Conservation (phyloP, 495 filamentous ascomycete species). For the Tuber magnatum region DNA sequence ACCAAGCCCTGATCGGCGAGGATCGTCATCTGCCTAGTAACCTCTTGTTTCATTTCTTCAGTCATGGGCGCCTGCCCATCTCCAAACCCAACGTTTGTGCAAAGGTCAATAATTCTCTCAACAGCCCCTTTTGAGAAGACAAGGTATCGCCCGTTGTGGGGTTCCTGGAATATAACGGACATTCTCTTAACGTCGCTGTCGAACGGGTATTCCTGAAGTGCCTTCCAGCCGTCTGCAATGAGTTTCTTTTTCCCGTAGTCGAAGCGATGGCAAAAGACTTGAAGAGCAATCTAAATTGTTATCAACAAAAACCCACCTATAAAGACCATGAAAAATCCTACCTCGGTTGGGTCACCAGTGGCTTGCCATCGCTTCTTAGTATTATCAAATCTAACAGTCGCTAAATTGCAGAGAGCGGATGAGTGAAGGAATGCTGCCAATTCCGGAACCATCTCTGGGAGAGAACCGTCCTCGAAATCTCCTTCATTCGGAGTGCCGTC, state of each 20-base stretch:
- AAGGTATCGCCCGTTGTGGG: slow-evolving; percentile 40
- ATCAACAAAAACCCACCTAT: slow-evolving; percentile 49
- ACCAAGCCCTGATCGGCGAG: slow-evolving; percentile 65
- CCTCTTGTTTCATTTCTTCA: slow-evolving; percentile 52
- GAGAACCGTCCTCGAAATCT: slow-evolving; percentile 26
- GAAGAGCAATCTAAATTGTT: slow-evolving; percentile 56
- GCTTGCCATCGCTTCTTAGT: slow-evolving; percentile 56
- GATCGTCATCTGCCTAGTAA: slow-evolving; percentile 58
- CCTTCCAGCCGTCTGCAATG: slow-evolving; percentile 52
- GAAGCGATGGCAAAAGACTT: slow-evolving; percentile 70
- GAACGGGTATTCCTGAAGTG: slow-evolving; percentile 70
- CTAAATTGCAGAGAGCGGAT: slow-evolving; percentile 72
- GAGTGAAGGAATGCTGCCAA: slow-evolving; percentile 60
- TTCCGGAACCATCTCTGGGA: slow-evolving; percentile 43
- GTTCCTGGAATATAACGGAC: slow-evolving; percentile 62
- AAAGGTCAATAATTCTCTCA: slow-evolving; percentile 68
- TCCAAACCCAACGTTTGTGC: slow-evolving; percentile 53
- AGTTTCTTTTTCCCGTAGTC: slow-evolving; percentile 54
- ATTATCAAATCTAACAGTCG: slow-evolving; percentile 57
- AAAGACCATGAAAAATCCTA: slow-evolving; percentile 61
- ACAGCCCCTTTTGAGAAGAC: slow-evolving; percentile 78
- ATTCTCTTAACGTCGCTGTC: slow-evolving; percentile 77
- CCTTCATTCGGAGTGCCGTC: slow-evolving; percentile 34
- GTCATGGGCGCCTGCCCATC: slow-evolving; percentile 51
- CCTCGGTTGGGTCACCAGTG: slow-evolving; percentile 75